Base-by-base conservation (phyloP, 2,329 filamentous ascomycete genomes). In the Cryphonectria parasitica region DNA sequence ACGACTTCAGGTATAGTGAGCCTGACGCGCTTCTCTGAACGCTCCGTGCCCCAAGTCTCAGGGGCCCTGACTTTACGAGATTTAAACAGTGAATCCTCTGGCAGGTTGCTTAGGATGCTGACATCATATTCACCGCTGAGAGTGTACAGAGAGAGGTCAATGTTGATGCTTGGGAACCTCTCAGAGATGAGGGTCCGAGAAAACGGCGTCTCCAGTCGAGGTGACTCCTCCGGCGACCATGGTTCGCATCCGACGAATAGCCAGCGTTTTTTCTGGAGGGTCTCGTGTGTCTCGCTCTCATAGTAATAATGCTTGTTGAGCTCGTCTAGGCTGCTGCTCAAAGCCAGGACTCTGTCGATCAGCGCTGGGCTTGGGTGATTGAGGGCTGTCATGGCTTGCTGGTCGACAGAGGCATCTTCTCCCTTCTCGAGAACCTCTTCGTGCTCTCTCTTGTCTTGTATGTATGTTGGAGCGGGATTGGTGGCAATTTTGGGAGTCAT, bases 321-420 rank as follows among this genome's bases (percentile, higher is more conserved):
- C 4, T 19, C 58, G 15, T 61, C 22, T 10, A 65, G 28, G 10
- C 17, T 36, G 28, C 11, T 36, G 25, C 64, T 63, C 36, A 63
- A 41, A 22, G 58, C 64, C 22, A 67, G 64, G 2, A 58, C 66
- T 28, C 34, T 39, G 39, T 70, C 36, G 34, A 62, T 54, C 1
- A 64, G 25, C 3, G 22, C 17, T 22, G 28, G 28, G 6, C 8
- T 22, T 25, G 0, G 43, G 5, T 8, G 8, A 25, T 6, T 34
- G 15, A 25, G 15, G 15, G 13, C n/a, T 22, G 4, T 5, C 15
- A 6, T 8, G 28, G 25, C 28, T 31, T 17, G 15, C 25, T 17
- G n/a, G 10, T 28, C 15, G 52, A 28, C 11, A 11, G 3, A 10
- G 3, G 13, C n/a, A 28, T 54, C 49, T 22, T 17, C 54, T 31